Conservation (phyloP, 2,329 filamentous ascomycete genomes). For the Xylariaceae sp. region DNA sequence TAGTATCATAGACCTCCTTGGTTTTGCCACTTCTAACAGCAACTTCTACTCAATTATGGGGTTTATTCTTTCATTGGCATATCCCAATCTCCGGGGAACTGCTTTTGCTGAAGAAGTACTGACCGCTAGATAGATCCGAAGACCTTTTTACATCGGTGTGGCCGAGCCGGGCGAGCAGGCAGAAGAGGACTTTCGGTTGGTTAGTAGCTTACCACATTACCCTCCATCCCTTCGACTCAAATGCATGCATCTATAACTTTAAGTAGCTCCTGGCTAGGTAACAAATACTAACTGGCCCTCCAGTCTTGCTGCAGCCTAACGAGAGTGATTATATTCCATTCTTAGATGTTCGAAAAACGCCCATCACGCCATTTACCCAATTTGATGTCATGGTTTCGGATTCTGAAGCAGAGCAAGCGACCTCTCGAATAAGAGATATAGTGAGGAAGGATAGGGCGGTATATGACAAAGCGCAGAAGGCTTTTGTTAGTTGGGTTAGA, state of each 20-base stretch:
- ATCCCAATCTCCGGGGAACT: neutral
- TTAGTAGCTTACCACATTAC: constrained; percentile 4
- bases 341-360: constrained; percentile 80
- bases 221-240: neutral
- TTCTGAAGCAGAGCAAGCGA: constrained; percentile 55
- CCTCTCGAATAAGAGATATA: constrained; percentile 57
- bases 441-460: constrained; percentile 53
- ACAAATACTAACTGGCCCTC: neutral
- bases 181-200: constrained; percentile 73
- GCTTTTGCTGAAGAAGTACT: neutral
- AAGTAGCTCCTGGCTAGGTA: neutral
- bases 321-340: constrained; percentile 92
- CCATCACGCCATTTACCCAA: constrained; percentile 60
- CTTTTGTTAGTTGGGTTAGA: constrained; percentile 89
- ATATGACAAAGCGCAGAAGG: constrained; percentile 84
- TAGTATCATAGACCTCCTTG: neutral
- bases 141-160: constrained; percentile 90
- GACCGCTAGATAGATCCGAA: constrained; percentile 62
- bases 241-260: neutral
- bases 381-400: constrained; percentile 56
- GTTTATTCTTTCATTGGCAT: no score
- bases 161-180: constrained; percentile 84
- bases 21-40: neutral
- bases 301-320: constrained; percentile 72
- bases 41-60: neutral